Evolutionary conservation across 2,329 filamentous ascomycete genomes (phyloP), one percentile per base, ranked within the genome.

Genomic region (Fusarium nodosum): DNA sequence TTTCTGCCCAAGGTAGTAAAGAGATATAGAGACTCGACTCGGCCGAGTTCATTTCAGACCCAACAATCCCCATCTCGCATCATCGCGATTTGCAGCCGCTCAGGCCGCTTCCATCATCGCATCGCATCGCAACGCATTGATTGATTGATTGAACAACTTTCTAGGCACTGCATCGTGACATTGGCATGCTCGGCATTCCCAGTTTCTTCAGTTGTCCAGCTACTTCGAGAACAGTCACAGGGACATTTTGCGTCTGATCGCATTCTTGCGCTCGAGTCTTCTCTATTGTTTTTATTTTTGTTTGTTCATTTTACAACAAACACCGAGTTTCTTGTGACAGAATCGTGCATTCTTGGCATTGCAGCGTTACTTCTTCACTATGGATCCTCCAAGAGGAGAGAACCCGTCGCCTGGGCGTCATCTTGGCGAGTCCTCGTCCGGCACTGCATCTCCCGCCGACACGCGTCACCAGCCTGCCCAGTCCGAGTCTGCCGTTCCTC

Each of bases 391-490:
- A 41, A 69, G 71, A 46, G 73, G 73, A 59, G 77, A 78, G 47
- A 74, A 69, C 64, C 72, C 77, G 64, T 79, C 77, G 61, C 75
- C 74, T 68, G 78, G 78, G 60, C 81, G 79, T 62, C 77, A 79
- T 38, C 75, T 74, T 44, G 77, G 74, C 74, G 77, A 80, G 18
- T n/a, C 24, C 58, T 79, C 77, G 66, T 78, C 81, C 46, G 71
- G 75, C 68, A 71, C 78, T 63, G 69, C 83, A 60, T 85, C 86
- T 55, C 84, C 87, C 18, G 84, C 83, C 50, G 85, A 88, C 65
- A 83, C 81, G 65, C 82, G 85, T 51, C 71, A 72, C 60, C 81
- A 82, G 55, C 78, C 80, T 33, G 70, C 78, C 41, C 77, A 77
- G 66, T 74, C 79, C 64, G 79, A 81, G 50, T 72, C 79, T 46